phyloP scores from a whole-genome alignment of 805 yeast genomes.

The Wickerhamomyces chambardii region DNA sequence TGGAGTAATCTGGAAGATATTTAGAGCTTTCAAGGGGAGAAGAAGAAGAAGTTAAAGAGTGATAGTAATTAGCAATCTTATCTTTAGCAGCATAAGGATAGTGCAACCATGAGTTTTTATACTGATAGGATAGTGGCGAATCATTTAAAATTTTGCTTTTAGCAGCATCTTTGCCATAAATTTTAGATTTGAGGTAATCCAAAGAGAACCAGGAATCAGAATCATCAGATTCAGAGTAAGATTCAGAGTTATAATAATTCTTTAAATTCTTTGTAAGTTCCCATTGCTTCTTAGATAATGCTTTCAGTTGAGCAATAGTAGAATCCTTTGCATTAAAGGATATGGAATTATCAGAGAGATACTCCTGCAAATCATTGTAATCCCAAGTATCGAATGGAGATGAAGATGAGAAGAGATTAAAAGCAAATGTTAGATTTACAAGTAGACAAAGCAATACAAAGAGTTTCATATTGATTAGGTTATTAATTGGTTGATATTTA shows the following conservation, averaged over 20 bases:
- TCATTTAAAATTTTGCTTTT: too few relatives aligned
- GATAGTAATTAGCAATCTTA: slow-evolving; percentile 3
- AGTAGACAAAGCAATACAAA: background rate
- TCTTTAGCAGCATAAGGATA: slow-evolving; percentile 7
- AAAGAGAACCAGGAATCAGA: background rate
- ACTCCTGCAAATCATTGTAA: slow-evolving; percentile 22
- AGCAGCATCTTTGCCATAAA: background rate
- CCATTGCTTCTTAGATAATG: slow-evolving; percentile 20
- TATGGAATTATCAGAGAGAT: slow-evolving; percentile 21
- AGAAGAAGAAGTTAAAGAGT: background rate
- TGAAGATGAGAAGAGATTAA: background rate
- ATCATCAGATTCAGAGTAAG: slow-evolving; percentile 3
- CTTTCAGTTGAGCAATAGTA: slow-evolving; percentile 16
- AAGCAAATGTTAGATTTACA: background rate
- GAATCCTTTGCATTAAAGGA: slow-evolving; percentile 13
- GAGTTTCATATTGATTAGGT: too few relatives aligned
- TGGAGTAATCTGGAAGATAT: background rate
- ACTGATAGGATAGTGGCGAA: too few relatives aligned
- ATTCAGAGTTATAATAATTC: slow-evolving; percentile 5
- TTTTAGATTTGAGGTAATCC: slow-evolving; percentile 1
- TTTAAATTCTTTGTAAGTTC: slow-evolving; percentile 3
- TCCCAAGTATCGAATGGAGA: slow-evolving; percentile 21
- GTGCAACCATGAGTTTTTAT: slow-evolving; percentile 5
- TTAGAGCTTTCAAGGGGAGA: background rate
- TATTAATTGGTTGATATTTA: too few relatives aligned